These are phyloP conservation scores for Pseudotulostoma volvatum DNA, from an alignment of 495 filamentous ascomycete genomes.

Conservation along the genomic window DNA sequence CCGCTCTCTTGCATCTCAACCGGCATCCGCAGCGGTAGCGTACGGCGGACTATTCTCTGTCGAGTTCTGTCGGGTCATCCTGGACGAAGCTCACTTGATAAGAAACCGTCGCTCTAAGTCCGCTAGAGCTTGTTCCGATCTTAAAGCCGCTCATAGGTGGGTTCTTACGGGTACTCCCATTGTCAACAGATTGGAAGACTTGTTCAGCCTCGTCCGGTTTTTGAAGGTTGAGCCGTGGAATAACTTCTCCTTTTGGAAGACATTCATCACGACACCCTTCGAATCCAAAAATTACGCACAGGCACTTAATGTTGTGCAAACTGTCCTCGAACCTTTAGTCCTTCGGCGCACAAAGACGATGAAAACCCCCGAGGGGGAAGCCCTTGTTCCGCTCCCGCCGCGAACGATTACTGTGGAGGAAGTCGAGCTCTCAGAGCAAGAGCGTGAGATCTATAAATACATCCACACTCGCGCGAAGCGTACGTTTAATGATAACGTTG, in stretches of 20 bases:
- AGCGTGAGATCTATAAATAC: slow-evolving; percentile 82
- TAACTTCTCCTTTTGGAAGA: slow-evolving; percentile 97
- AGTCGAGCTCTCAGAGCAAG: slow-evolving; percentile 64
- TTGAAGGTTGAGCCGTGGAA: slow-evolving; percentile 90
- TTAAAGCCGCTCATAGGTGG: slow-evolving; percentile 77
- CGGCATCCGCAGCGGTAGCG: slow-evolving; percentile 35
- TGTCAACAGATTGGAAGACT: slow-evolving; percentile 87
- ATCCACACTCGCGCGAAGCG: slow-evolving; percentile 70
- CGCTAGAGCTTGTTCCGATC: slow-evolving; percentile 80
- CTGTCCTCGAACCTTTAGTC: slow-evolving; percentile 88
- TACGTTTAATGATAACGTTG: slow-evolving; percentile 68
- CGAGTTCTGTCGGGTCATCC: slow-evolving; percentile 83
- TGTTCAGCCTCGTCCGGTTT: slow-evolving; percentile 90
- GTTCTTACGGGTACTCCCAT: slow-evolving; percentile 91
- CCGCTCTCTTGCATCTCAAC: slow-evolving; percentile 42
- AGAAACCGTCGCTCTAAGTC: slow-evolving; percentile 86
- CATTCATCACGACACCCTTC: slow-evolving; percentile 94
- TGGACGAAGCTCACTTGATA: slow-evolving; percentile 89
- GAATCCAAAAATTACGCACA: slow-evolving; percentile 87
- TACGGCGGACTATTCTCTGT: slow-evolving; percentile 74
- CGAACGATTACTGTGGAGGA: slow-evolving; percentile 69
- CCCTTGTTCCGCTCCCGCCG: slow-evolving; percentile 71
- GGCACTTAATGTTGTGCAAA: slow-evolving; percentile 92
- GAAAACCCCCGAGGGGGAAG: slow-evolving; percentile 83
- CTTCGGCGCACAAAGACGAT: slow-evolving; percentile 91